A percentile compares a stretch with the other conserved stretches of the same genome.
Evolutionary conservation across 2,329 filamentous ascomycete species (phyloP).

Genomic region (Colletotrichum graminicola): DNA sequence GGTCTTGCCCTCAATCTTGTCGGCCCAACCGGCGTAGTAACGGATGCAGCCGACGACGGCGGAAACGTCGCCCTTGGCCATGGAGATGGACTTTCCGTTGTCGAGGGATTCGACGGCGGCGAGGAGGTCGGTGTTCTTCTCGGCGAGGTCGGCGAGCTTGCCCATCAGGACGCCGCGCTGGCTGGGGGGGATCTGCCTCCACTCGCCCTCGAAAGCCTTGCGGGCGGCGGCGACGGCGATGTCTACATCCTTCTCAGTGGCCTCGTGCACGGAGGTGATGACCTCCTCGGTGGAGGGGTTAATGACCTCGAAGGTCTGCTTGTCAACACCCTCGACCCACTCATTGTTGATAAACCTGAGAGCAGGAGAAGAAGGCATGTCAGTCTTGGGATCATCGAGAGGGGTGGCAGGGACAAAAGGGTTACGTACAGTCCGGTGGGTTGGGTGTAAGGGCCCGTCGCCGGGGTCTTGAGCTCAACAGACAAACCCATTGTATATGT

Average conservation of each 20-base stretch:
- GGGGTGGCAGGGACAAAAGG: constrained; percentile 1
- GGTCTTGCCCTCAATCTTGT: constrained; percentile 92
- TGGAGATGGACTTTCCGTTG: constrained; percentile 84
- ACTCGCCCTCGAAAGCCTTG: constrained; percentile 83
- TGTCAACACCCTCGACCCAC: constrained; percentile 85
- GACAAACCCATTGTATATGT: constrained; percentile 59
- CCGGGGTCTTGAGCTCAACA: constrained; percentile 75
- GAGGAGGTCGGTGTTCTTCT: constrained; percentile 82
- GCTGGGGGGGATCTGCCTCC: constrained; percentile 76
- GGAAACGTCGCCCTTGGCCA: constrained; percentile 81
- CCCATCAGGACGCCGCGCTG: constrained; percentile 76
- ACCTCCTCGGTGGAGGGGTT: constrained; percentile 89
- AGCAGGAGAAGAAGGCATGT: not conserved
- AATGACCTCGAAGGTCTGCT: constrained; percentile 92
- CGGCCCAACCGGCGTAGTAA: constrained; percentile 82
- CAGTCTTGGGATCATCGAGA: not conserved
- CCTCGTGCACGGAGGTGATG: constrained; percentile 86
- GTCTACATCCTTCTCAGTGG: constrained; percentile 86
- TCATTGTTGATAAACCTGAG: constrained; percentile 91
- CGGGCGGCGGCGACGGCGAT: constrained; percentile 87
- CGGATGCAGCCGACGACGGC: constrained; percentile 78
- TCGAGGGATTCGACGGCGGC: constrained; percentile 88
- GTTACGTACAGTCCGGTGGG: constrained; percentile 71
- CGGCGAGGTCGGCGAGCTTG: constrained; percentile 84
- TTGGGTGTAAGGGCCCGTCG: constrained; percentile 70